phyloP scores from a whole-genome alignment of 176 grass and related monocot species.

The Saccharum spontaneum region DNA sequence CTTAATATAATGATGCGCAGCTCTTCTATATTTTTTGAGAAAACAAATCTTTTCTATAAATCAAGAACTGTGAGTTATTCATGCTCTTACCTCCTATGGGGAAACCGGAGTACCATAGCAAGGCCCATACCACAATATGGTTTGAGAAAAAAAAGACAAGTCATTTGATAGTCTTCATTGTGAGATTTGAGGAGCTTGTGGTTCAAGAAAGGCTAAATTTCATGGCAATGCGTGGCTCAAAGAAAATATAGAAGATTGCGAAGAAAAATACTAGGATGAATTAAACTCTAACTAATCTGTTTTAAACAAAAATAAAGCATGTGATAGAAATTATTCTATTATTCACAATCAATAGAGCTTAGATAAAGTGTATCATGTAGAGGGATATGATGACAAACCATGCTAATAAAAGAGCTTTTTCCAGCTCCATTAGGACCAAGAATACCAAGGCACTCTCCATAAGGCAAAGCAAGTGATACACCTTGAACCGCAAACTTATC shows the following conservation, averaged over 20 bases:
- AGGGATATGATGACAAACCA: slow-evolving; percentile 61
- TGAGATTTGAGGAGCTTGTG: not conserved
- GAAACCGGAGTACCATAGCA: not conserved
- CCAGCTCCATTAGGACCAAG: slow-evolving; percentile 97
- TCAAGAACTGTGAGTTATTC: not conserved
- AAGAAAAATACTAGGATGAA: not conserved
- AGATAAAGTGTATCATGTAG: slow-evolving; percentile 14
- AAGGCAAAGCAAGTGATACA: slow-evolving; percentile 86
- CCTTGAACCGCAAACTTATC: slow-evolving; percentile 87
- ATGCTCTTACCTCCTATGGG: not conserved
- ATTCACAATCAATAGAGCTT: not conserved
- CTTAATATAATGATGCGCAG: no score
- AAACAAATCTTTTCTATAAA: not conserved
- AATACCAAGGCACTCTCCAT: slow-evolving; percentile 92
- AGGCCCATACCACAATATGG: not conserved
- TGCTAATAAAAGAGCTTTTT: slow-evolving; percentile 95
- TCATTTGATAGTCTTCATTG: not conserved
- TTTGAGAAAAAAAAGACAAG: not conserved
- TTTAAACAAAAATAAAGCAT: slow-evolving; percentile 2
- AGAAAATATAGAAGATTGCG: not conserved
- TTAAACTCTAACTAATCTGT: not conserved
- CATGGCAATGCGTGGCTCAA: not conserved
- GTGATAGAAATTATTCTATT: not conserved
- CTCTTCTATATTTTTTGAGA: no score
- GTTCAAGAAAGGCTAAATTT: not conserved